Conservation (phyloP, 225 moss, liverwort and hornwort species). For the Lunularia cruciata region DNA sequence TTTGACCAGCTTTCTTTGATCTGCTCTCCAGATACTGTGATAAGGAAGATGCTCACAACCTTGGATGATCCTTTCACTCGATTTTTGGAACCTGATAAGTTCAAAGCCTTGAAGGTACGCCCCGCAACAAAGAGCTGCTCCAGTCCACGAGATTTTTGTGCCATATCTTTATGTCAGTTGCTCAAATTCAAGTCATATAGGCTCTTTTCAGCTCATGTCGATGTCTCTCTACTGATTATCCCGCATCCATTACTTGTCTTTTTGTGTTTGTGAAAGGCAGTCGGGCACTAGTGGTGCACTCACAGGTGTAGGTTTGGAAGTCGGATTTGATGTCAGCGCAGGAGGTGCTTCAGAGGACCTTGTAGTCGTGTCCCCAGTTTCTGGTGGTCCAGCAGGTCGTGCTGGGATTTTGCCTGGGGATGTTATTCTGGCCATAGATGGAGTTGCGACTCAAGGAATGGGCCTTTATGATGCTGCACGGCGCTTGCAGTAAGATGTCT, state of each 20-base stretch:
- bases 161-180: background rate
- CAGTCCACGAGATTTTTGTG: background rate
- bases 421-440: conserved; percentile 89
- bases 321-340: conserved; percentile 83
- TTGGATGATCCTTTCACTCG: conserved; percentile 99
- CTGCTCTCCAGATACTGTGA: conserved; percentile 80
- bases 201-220: background rate
- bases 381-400: conserved; percentile 94
- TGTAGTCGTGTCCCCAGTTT: conserved; percentile 91
- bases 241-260: conserved; percentile 3
- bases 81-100: conserved; percentile 97
- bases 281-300: conserved; percentile 97
- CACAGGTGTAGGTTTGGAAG: conserved; percentile 96
- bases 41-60: conserved; percentile 93
- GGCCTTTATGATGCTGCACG: conserved; percentile 97
- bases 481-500: conserved; percentile 79
- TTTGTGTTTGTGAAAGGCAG: conserved; percentile 65
- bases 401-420: conserved; percentile 95
- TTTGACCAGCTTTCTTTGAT: no score
- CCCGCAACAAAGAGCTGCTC: background rate
- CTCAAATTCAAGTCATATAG: background rate
- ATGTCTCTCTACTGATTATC: background rate
- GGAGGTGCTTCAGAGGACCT: conserved; percentile 76
- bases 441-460: conserved; percentile 89
- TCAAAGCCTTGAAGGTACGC: conserved; percentile 83